phyloP scores from a whole-genome alignment of 2,329 filamentous ascomycete species.

The Sporothrix globosa region DNA sequence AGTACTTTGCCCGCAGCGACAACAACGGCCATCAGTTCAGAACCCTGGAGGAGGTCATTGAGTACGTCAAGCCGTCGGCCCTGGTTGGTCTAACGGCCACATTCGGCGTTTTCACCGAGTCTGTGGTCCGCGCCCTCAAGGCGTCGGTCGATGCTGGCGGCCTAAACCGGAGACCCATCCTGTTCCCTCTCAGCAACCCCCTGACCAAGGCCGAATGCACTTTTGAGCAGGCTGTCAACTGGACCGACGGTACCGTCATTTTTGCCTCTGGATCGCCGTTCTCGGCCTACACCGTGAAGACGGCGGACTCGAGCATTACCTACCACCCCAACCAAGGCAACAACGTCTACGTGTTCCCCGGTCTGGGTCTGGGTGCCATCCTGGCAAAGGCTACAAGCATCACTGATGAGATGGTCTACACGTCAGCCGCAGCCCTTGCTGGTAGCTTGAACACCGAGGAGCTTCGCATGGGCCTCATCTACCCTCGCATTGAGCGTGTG shows the following conservation, averaged over 20 bases:
- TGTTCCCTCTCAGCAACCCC: slow-evolving; percentile 96
- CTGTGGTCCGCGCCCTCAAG: slow-evolving; percentile 74
- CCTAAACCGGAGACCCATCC: slow-evolving; percentile 77
- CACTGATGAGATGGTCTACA: slow-evolving; percentile 97
- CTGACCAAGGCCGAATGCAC: slow-evolving; percentile 97
- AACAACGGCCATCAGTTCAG: slow-evolving; percentile 71
- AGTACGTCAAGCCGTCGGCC: slow-evolving; percentile 92
- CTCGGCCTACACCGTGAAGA: slow-evolving; percentile 69
- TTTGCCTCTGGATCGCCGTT: slow-evolving; percentile 97
- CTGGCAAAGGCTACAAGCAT: slow-evolving; percentile 83
- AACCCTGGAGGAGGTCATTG: slow-evolving; percentile 85
- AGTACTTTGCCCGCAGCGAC: slow-evolving; percentile 68
- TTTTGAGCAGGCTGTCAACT: slow-evolving; percentile 86
- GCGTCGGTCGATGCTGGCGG: slow-evolving; percentile 64
- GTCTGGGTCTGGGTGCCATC: slow-evolving; percentile 90
- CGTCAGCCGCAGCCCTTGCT: slow-evolving; percentile 79
- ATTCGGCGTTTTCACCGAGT: slow-evolving; percentile 89
- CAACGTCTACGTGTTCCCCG: slow-evolving; percentile 93
- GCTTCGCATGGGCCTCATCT: slow-evolving; percentile 80
- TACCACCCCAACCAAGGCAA: slow-evolving; percentile 84
- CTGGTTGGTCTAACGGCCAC: slow-evolving; percentile 94
- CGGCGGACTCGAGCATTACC: slow-evolving; percentile 61
- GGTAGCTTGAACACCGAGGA: slow-evolving; percentile 80
- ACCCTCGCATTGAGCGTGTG: slow-evolving; percentile 88
- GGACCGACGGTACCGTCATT: slow-evolving; percentile 88